Evolutionary conservation across 2,329 filamentous ascomycete genomes (phyloP).

Genomic region (Colletotrichum lentis): DNA sequence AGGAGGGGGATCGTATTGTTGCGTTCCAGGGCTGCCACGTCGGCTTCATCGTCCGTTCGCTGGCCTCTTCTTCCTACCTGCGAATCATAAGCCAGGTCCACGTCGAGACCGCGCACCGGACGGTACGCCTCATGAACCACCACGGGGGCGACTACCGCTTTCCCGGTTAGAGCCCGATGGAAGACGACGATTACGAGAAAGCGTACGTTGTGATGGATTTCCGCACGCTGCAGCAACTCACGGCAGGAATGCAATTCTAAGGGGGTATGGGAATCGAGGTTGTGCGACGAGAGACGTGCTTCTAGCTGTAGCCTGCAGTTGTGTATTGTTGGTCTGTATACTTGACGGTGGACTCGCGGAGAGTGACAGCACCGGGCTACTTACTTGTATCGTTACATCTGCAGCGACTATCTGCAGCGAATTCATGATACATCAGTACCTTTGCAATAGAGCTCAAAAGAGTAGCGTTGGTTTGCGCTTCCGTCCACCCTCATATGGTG

Average conservation of each 20-base stretch:
- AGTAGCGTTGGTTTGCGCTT: too few relatives aligned
- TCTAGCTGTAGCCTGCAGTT: neutral
- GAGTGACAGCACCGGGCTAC: too few relatives aligned
- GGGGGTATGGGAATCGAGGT: neutral
- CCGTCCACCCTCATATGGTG: too few relatives aligned
- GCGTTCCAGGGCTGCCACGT: neutral
- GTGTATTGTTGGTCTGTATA: neutral
- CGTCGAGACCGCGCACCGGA: neutral
- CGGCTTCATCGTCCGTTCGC: neutral
- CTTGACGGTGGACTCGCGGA: too few relatives aligned
- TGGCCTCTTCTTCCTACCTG: neutral
- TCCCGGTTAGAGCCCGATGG: neutral
- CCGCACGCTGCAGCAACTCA: neutral
- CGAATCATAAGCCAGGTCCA: neutral
- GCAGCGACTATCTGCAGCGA: too few relatives aligned
- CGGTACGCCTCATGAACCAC: neutral
- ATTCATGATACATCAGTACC: too few relatives aligned
- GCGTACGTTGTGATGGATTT: neutral
- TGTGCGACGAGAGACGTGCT: neutral
- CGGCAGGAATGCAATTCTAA: neutral
- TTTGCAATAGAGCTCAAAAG: too few relatives aligned
- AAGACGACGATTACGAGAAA: neutral
- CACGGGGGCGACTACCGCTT: neutral
- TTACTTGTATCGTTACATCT: too few relatives aligned
- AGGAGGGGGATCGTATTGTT: neutral